Evolutionary conservation across 495 filamentous ascomycete species (phyloP), one percentile per base, ranked within the genome.

Genomic region (Aspergillus biplanus): DNA sequence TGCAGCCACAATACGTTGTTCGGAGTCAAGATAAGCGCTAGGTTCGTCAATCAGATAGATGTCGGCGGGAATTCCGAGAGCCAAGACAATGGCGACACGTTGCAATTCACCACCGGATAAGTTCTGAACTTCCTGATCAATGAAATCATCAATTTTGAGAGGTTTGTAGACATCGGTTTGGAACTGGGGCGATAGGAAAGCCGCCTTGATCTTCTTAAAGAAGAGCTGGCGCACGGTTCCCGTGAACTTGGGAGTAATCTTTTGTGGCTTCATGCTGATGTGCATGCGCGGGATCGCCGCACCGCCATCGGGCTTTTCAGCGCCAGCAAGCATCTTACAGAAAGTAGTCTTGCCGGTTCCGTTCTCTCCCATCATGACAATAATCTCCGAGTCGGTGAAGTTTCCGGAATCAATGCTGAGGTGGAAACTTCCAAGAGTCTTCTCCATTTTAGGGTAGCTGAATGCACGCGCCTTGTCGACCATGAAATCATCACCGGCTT

Each of bases 321-420:
- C 91, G 68, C 96, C 96, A 62, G 96, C 95, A 61, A 99, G 85
- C 81, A 99, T 89, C 68, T 85, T 89, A 82, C 96, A 98, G 88
- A 99, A 99, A 15, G 95, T 99, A 3, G 95, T 98, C 82, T 97
- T 96, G 68, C 91, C 90, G 11, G 92, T 96, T 74, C 92, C 92
- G 75, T 96, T 98, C 79, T 98, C 96, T 61, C 95, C 95, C 95
- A 99, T 98, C 93, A 98, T 96, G 71, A 99, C 95, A 50, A 99
- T 85, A 66, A 99, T 99, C 68, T 99, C 95, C 4, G 95, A 98
- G 71, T 99, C 93, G 6, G 95, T 97, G 77, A 99, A 99, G 56
- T 87, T 80, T 59, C 96, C 96, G 7, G 84, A 47, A 16, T 98
- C 90, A 59, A 99, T 84, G 44, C 73, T 83, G 52, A 99, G 86